Conservation (phyloP, 495 filamentous ascomycete species). For the Astrocystis sublimbata region DNA sequence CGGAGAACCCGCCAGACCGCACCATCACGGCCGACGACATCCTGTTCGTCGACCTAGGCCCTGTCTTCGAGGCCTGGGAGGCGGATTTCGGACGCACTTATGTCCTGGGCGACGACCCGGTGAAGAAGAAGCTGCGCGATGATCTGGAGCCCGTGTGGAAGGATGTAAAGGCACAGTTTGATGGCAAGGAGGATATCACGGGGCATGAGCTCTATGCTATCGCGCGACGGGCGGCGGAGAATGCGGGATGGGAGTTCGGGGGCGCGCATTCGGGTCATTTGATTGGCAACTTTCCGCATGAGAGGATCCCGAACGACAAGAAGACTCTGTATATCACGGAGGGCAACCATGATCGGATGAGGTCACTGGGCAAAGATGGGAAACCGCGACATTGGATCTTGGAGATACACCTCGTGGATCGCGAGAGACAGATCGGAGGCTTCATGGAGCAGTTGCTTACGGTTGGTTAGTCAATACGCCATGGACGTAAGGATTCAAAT, state of each 20-base stretch:
- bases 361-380: constrained; percentile 38
- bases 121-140: constrained; percentile 46
- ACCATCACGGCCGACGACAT: constrained; percentile 50
- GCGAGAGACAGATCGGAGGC: constrained; percentile 35
- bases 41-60: constrained; percentile 51
- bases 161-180: constrained; percentile 39
- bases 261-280: constrained; percentile 48
- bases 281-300: constrained; percentile 41
- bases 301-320: constrained; percentile 50
- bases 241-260: constrained; percentile 45
- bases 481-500: not conserved
- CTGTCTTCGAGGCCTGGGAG: constrained; percentile 55
- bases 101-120: constrained; percentile 48
- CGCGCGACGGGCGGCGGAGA: constrained; percentile 28
- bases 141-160: constrained; percentile 47
- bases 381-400: constrained; percentile 52
- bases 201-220: constrained; percentile 46
- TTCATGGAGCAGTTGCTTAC: constrained; percentile 52
- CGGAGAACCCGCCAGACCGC: constrained; percentile 52
- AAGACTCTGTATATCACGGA: constrained; percentile 43
- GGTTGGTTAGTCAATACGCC: constrained; percentile 20
- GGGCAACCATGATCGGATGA: constrained; percentile 45
- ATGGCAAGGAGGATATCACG: constrained; percentile 41
- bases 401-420: constrained; percentile 53
- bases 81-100: constrained; percentile 52